These are phyloP conservation scores for Geotrichum restrictum DNA, from an alignment of 1,139 yeast genomes.

Conservation along the genomic window DNA sequence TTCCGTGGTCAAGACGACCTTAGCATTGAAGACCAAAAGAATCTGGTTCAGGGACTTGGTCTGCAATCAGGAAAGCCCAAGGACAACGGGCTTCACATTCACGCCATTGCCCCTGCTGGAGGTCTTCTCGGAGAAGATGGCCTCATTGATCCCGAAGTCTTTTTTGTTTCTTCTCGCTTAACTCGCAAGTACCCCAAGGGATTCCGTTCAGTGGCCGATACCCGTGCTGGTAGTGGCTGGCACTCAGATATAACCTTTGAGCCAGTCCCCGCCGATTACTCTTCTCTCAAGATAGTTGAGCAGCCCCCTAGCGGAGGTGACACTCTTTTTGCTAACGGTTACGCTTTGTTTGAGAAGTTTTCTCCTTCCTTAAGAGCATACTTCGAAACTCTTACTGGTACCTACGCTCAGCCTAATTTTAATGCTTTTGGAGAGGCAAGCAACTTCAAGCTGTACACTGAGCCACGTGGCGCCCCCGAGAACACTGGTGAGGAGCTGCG, in stretches of 20 bases:
- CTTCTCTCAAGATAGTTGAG: slow-evolving; percentile 45
- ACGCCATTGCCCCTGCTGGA: slow-evolving; percentile 38
- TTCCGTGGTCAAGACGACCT: slow-evolving; percentile 60
- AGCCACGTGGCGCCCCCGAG: slow-evolving; percentile 38
- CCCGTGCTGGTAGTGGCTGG: slow-evolving; percentile 34
- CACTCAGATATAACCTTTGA: slow-evolving; percentile 50
- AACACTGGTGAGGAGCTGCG: slow-evolving; percentile 32
- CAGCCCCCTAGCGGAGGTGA: slow-evolving; percentile 48
- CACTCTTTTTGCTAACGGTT: slow-evolving; percentile 47
- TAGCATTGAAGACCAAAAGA: slow-evolving; percentile 50
- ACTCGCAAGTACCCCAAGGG: slow-evolving; percentile 26
- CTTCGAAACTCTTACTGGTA: slow-evolving; percentile 41
- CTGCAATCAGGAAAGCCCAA: slow-evolving; percentile 64
- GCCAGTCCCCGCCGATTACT: slow-evolving; percentile 46
- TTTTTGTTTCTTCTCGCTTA: slow-evolving; percentile 29
- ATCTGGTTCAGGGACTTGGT: slow-evolving; percentile 56
- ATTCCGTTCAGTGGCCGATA: slow-evolving; percentile 11
- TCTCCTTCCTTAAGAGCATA: slow-evolving; percentile 44
- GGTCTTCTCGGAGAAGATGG: slow-evolving; percentile 28
- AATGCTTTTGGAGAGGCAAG: slow-evolving; percentile 40
- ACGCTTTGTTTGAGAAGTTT: slow-evolving; percentile 47
- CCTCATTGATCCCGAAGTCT: slow-evolving; percentile 26
- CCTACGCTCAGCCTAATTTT: slow-evolving; percentile 33
- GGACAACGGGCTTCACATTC: slow-evolving; percentile 56
- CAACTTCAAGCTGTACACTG: slow-evolving; percentile 40